Conservation (phyloP, 148 eudicot species). For the Silene latifolia region DNA sequence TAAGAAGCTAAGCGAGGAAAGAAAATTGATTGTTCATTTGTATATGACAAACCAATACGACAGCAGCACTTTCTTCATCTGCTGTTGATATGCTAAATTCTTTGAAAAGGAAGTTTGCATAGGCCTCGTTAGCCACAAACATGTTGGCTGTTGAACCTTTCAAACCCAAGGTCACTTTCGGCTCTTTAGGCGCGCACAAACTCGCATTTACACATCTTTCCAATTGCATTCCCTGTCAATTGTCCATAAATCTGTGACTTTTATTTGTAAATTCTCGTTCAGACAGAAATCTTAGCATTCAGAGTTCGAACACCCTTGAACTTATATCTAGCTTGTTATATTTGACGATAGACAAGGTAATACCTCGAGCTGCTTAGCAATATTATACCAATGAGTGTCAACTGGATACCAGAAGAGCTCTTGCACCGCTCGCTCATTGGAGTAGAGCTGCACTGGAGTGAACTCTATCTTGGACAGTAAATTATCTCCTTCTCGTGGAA, state of each 20-base stretch:
- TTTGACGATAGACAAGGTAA: background rate
- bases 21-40: background rate
- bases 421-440: slow-evolving; percentile 36
- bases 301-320: background rate
- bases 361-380: slow-evolving; percentile 48
- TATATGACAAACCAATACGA: slow-evolving; percentile 29
- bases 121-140: slow-evolving; percentile 47
- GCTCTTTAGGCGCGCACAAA: slow-evolving; percentile 36
- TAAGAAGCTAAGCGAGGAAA: background rate
- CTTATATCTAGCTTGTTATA: background rate
- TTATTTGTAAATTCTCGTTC: background rate
- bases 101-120: slow-evolving; percentile 37
- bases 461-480: slow-evolving; percentile 39
- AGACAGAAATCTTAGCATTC: background rate
- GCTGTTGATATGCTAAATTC: slow-evolving; percentile 46
- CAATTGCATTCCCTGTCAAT: slow-evolving; percentile 39
- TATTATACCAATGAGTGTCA: slow-evolving; percentile 42
- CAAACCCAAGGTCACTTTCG: slow-evolving; percentile 41
- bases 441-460: slow-evolving; percentile 35
- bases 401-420: slow-evolving; percentile 52
- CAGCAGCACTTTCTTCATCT: slow-evolving; percentile 64
- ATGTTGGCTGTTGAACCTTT: slow-evolving; percentile 49
- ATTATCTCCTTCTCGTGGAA: slow-evolving; percentile 42
- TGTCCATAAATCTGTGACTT: background rate
- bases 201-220: slow-evolving; percentile 41